Base-by-base conservation (phyloP, 2,329 filamentous ascomycete species). In the Hypoxylon sp. region DNA sequence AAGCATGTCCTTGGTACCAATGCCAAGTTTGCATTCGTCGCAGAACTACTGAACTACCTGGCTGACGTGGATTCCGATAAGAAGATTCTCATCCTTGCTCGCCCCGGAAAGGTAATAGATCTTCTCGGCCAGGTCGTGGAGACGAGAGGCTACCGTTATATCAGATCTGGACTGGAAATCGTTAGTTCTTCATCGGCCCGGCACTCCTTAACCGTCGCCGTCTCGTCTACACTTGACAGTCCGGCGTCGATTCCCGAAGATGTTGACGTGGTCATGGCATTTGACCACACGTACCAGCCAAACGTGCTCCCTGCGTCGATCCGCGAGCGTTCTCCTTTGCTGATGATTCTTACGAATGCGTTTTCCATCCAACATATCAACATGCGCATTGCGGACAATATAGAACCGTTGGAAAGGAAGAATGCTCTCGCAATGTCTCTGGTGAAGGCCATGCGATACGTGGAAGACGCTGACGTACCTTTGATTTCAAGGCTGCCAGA, bases 11-110 rank as follows among this genome's bases (percentile, higher is more conserved):
- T 82, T 57, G 82, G 82, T 54, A 82, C 85, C 8, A 89, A 87
- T 72, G 77, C 84, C 56, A 90, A 90, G 68, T 87, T 85, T 68
- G 82, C 80, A 30, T 89, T 90, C 67, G 69, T 89, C 5, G 82
- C 80, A 46, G 85, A 88, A 64, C 76, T 90, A 3, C 71, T 89
- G 28, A 76, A 82, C 19, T 70, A 74, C 7, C 71, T 88, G 10
- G 70, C 72, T n/a, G 73, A 76, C 15, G 73, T 76, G 10, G 67
- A 68, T 15, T 73, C 73, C 11, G 77, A 82, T 10, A 81, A 79
- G 37, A 83, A 81, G 34, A 73, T 89, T 6, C 74, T 88, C 13
- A 80, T 90, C 22, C 70, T 89, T 10, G 84, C 80, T 7, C 82
- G 82, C 19, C 80, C 82, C 5, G 79, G 80, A 8, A 77, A 79